phyloP scores from a whole-genome alignment of 106 monocot genomes.

The Posidonia australis region DNA sequence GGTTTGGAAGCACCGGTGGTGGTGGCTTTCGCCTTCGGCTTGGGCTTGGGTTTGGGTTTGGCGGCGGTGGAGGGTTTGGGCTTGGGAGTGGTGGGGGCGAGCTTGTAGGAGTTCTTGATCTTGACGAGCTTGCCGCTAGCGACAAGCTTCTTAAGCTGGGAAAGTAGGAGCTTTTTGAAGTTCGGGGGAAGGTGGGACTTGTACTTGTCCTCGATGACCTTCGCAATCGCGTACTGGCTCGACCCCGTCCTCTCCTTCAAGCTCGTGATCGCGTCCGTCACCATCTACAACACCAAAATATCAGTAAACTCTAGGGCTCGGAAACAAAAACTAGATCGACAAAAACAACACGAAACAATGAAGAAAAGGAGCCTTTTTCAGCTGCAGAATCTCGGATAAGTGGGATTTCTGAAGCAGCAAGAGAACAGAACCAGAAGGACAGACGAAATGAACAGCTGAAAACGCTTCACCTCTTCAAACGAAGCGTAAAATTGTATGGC shows the following conservation, averaged over 20 bases:
- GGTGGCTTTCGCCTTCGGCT: conserved; percentile 11
- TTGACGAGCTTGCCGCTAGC: conserved; percentile 61
- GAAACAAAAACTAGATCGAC: too few relatives aligned
- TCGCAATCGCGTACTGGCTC: conserved; percentile 71
- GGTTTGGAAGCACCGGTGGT: conserved; percentile 8
- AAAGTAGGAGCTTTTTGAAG: conserved; percentile 60
- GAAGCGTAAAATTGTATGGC: too few relatives aligned
- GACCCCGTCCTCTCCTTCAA: conserved; percentile 84
- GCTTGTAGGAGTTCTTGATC: conserved; percentile 75
- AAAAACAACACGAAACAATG: too few relatives aligned
- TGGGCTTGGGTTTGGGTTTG: not conserved
- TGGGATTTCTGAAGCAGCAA: too few relatives aligned
- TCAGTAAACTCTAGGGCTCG: not conserved
- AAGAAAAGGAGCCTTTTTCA: too few relatives aligned
- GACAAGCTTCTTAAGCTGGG: conserved; percentile 53
- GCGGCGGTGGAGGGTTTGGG: conserved; percentile 7
- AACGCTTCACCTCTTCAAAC: too few relatives aligned
- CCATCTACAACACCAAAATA: conserved; percentile 42
- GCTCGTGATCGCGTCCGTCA: conserved; percentile 47
- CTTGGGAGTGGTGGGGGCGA: conserved; percentile 24
- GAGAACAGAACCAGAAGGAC: too few relatives aligned
- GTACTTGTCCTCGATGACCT: conserved; percentile 74
- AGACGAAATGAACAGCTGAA: too few relatives aligned
- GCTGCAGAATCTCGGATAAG: too few relatives aligned
- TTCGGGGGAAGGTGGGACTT: conserved; percentile 45